phyloP scores from a whole-genome alignment of 257 asterid species.

The Penstemon davidsonii region DNA sequence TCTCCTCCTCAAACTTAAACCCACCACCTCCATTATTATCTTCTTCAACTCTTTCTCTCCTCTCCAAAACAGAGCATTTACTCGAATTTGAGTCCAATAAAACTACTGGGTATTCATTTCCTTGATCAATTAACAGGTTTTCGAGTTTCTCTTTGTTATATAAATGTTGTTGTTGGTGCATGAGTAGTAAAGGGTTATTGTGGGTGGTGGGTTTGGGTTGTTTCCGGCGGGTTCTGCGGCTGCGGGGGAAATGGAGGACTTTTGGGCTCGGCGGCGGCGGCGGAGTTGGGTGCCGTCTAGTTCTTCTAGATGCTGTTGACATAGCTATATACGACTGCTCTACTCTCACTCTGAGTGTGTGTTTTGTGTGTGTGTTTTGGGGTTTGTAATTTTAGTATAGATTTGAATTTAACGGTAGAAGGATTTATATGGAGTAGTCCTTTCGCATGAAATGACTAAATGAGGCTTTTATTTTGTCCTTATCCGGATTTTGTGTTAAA shows the following conservation, averaged over 20 bases:
- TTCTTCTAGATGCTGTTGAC: slow-evolving; percentile 42
- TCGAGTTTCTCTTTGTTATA: slow-evolving; percentile 44
- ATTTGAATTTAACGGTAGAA: slow-evolving; percentile 38
- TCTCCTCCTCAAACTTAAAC: slow-evolving; percentile 50
- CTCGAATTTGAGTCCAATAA: slow-evolving; percentile 32
- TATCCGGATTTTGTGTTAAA: neutral
- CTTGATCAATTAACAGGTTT: slow-evolving; percentile 44
- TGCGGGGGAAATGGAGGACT: slow-evolving; percentile 66
- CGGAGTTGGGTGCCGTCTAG: slow-evolving; percentile 67
- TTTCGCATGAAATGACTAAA: slow-evolving; percentile 4
- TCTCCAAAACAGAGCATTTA: slow-evolving; percentile 18
- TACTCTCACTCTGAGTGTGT: neutral
- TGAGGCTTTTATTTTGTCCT: slow-evolving; percentile 7
- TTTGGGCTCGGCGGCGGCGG: slow-evolving; percentile 85
- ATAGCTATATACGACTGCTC: slow-evolving; percentile 1
- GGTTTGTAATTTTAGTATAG: neutral
- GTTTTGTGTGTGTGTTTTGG: slow-evolving; percentile 1
- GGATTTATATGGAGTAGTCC: slow-evolving; percentile 7
- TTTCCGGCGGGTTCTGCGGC: slow-evolving; percentile 63
- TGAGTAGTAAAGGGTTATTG: slow-evolving; percentile 25
- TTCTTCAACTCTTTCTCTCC: slow-evolving; percentile 59
- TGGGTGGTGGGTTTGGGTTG: slow-evolving; percentile 30
- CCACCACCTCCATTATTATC: slow-evolving; percentile 7
- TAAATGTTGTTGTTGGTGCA: slow-evolving; percentile 28
- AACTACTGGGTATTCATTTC: slow-evolving; percentile 34